Conservation (phyloP, 2,329 filamentous ascomycete species). For the Exophiala sideris region DNA sequence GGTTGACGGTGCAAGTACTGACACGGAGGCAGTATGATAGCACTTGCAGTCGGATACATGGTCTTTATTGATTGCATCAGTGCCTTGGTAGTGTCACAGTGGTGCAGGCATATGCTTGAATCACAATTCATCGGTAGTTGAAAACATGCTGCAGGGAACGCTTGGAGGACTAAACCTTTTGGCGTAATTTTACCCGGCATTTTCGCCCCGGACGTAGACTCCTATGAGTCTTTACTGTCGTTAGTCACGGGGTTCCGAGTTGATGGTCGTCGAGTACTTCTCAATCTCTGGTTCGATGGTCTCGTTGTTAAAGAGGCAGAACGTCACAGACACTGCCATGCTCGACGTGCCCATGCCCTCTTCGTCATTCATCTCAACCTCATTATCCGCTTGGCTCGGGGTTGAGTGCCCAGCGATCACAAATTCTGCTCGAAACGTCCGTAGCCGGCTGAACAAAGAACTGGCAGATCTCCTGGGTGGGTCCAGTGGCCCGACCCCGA, state of each 20-base stretch:
- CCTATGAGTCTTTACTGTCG: background rate
- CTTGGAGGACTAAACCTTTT: conserved; percentile 1
- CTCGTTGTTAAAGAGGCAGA: background rate
- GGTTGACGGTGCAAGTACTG: background rate
- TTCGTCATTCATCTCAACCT: background rate
- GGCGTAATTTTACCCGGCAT: conserved; percentile 5
- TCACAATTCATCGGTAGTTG: too few species aligned
- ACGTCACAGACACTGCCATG: background rate
- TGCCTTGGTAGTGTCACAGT: too few species aligned
- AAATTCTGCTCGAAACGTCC: background rate
- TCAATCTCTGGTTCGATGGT: background rate
- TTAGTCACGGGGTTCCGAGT: too few species aligned
- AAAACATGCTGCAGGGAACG: too few species aligned
- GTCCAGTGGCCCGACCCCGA: too few species aligned
- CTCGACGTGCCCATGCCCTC: background rate
- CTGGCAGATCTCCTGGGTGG: background rate
- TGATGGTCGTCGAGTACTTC: background rate
- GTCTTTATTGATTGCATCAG: too few species aligned
- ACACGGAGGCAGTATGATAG: background rate
- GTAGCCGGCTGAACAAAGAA: background rate
- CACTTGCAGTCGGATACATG: background rate
- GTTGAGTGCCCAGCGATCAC: background rate
- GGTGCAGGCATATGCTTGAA: too few species aligned
- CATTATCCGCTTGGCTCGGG: background rate
- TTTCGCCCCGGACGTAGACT: background rate